phyloP scores from a whole-genome alignment of 1,284 basidiomycete genomes.

The Rhodofomes roseus region DNA sequence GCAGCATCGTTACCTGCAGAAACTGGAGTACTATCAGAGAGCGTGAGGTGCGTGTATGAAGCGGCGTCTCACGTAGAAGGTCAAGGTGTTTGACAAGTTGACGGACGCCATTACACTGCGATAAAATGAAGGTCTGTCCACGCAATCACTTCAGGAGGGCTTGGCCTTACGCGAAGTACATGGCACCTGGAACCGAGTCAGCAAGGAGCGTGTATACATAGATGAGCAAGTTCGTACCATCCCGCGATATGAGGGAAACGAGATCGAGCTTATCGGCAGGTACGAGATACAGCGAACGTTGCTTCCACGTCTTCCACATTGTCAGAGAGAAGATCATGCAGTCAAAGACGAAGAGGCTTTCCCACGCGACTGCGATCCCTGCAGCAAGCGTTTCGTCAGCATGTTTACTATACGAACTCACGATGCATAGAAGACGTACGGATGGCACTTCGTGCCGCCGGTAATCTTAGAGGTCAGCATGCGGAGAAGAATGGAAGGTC shows the following conservation, averaged over 20 bases:
- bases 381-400: constrained; percentile 24
- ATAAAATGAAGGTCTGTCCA: background rate
- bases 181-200: constrained; percentile 18
- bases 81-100: constrained; percentile 28
- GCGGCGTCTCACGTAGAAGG: constrained; percentile 27
- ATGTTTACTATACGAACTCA: constrained; percentile 15
- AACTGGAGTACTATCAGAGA: constrained; percentile 6
- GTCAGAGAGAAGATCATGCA: constrained; percentile 26
- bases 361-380: constrained; percentile 30
- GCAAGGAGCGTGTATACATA: background rate
- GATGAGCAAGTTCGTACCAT: constrained; percentile 20
- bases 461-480: background rate
- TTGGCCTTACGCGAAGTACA: constrained; percentile 29
- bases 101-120: constrained; percentile 31
- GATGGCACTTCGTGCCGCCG: constrained; percentile 12
- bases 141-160: background rate
- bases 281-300: constrained; percentile 10
- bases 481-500: background rate
- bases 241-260: constrained; percentile 24
- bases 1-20: background rate
- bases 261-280: constrained; percentile 15
- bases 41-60: constrained; percentile 2
- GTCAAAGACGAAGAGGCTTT: constrained; percentile 28
- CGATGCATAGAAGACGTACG: constrained; percentile 15
- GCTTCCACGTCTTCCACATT: constrained; percentile 22